Percentiles rank a stretch among this genome's conserved stretches.
These are phyloP conservation scores for Cymbidium sinense DNA, from an alignment of 106 monocot genomes.

Conservation along the genomic window DNA sequence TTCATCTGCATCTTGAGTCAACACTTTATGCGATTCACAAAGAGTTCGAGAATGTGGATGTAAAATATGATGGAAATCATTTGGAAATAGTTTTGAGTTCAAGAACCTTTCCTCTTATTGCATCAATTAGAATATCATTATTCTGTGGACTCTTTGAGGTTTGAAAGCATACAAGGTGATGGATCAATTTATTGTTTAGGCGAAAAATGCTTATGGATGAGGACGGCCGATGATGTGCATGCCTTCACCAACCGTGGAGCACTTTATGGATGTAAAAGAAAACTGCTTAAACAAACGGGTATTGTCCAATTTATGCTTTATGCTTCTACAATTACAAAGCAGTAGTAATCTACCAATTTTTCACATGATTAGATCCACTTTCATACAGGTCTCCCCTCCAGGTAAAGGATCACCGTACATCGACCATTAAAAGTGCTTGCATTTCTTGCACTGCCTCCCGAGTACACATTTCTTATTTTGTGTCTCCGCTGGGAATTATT, in stretches of 20 bases:
- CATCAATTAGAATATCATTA: background rate
- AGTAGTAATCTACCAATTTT: background rate
- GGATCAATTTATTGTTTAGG: slow-evolving; percentile 76
- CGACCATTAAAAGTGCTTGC: slow-evolving; percentile 79
- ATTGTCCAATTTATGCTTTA: slow-evolving; percentile 9
- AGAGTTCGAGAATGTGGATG: too few relatives aligned
- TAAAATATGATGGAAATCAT: background rate
- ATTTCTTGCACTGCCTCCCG: slow-evolving; percentile 85
- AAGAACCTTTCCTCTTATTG: background rate
- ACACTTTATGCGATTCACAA: too few relatives aligned
- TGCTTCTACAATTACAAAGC: background rate
- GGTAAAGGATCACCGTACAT: slow-evolving; percentile 92
- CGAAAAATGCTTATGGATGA: slow-evolving; percentile 91
- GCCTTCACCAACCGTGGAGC: slow-evolving; percentile 77
- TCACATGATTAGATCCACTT: background rate
- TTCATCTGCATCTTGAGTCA: background rate
- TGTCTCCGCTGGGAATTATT: slow-evolving; percentile 96
- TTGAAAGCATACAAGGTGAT: slow-evolving; percentile 66
- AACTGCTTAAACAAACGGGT: slow-evolving; percentile 90
- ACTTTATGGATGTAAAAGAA: slow-evolving; percentile 80
- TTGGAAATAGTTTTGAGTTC: background rate
- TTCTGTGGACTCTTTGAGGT: slow-evolving; percentile 51
- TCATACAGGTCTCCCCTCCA: slow-evolving; percentile 66
- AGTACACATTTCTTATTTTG: slow-evolving; percentile 84
- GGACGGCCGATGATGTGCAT: slow-evolving; percentile 86